Base-by-base conservation (phyloP, 106 monocot species). In the Dendrobium huoshanense region DNA sequence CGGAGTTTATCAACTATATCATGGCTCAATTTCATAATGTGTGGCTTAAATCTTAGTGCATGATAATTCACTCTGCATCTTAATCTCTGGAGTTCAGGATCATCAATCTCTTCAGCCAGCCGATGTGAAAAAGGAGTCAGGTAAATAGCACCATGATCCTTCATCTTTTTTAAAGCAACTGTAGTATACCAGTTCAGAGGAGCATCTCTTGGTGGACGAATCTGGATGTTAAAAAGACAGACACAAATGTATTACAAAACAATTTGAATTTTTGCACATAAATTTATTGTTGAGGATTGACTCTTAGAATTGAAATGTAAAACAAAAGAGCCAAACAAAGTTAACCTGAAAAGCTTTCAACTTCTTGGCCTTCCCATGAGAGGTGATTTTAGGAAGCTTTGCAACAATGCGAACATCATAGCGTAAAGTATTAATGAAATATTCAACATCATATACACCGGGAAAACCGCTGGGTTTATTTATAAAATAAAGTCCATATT, bases 11-110 rank as follows among this genome's bases (percentile, higher is more conserved):
- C 82, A 24, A 99, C 98, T 83, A 99, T 93, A 41, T 84, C 87
- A 64, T 56, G 91, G 79, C 95, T 95, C 83, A 91, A 73, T 80
- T 99, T 85, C 91, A 95, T 95, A 37, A 99, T 90, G 77, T 93
- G 85, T n/a, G 95, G 92, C 82, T 95, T 95, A 80, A 99, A 99
- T 45, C 88, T 84, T 45, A 99, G 86, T 25, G 98, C 98, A 80
- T 98, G 98, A 80, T 98, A 98, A 73, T 98, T 98, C 54, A 98
- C 98, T 54, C 98, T 85, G 77, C 98, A 98, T 83, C 98, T 89
- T 84, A 98, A 78, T 75, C 98, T 87, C 81, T 98, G 98, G 16
- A 92, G 79, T 79, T 98, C 98, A 75, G 95, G 82, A 27, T 91
- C 88, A 72, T 93, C 88, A 81, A 98, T 91, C 22, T 98, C 98